Percentiles rank a stretch among this genome's conserved stretches.
phyloP scores from a whole-genome alignment of 176 grass and related monocot species.

The Oryza meridionalis region DNA sequence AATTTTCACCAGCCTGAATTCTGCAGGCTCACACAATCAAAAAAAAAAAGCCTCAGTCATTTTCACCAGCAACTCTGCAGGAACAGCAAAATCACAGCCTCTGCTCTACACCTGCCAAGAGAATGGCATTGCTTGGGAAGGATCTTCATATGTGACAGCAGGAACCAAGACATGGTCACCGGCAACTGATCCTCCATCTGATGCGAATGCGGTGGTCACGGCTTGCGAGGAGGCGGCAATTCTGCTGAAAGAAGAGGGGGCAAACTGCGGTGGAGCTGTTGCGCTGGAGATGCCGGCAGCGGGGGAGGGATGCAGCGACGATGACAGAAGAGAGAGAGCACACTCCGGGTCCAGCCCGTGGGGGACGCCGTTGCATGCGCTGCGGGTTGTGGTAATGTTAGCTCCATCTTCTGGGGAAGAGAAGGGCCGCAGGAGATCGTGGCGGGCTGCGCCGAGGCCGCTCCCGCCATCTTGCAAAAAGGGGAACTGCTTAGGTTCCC shows the following conservation, averaged over 20 bases:
- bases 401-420: constrained; percentile 34
- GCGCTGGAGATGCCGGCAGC: not conserved
- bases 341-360: constrained; percentile 56
- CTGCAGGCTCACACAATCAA: not conserved
- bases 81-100: not conserved
- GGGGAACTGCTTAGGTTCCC: constrained; percentile 44
- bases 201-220: constrained; percentile 2
- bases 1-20: not conserved
- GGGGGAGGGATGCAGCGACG: constrained; percentile 42
- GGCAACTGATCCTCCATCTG: constrained; percentile 29
- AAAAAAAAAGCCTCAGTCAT: not conserved
- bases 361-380: constrained; percentile 30
- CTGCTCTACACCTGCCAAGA: constrained; percentile 29
- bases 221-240: not conserved
- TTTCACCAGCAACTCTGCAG: not conserved
- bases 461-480: constrained; percentile 38
- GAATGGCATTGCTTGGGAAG: constrained; percentile 46
- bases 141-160: constrained; percentile 45
- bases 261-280: not conserved
- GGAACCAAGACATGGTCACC: constrained; percentile 37
- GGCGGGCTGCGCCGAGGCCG: not conserved
- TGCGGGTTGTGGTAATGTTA: constrained; percentile 1
- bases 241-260: not conserved
- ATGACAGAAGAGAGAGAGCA: constrained; percentile 99
- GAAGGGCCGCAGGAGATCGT: constrained; percentile 14